Evolutionary conservation across 1,284 basidiomycete species (phyloP).

Genomic region (Inonotus hispidus): DNA sequence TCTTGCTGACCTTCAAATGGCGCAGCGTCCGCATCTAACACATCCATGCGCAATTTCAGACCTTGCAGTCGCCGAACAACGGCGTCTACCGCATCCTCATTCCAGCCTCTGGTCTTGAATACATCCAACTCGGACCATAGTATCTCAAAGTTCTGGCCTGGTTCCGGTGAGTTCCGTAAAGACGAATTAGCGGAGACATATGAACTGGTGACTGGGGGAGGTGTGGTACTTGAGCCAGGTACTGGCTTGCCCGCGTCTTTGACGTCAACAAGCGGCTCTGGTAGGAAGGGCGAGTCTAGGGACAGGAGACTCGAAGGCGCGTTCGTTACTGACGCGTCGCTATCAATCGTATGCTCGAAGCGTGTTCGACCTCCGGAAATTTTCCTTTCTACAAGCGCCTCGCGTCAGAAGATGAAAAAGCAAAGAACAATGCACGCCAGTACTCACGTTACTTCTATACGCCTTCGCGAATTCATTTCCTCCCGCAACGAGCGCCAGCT

Average conservation of each 20-base stretch:
- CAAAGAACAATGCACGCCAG: constrained; percentile 7
- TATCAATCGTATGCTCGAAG: not conserved
- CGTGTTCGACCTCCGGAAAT: not conserved
- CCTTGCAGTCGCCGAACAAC: constrained; percentile 48
- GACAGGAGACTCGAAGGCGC: constrained; percentile 50
- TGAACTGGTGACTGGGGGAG: not conserved
- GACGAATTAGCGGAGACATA: constrained; percentile 13
- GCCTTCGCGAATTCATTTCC: constrained; percentile 1
- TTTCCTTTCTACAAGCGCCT: not conserved
- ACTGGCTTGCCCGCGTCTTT: not conserved
- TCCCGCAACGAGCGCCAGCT: constrained; percentile 47
- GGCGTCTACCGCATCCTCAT: constrained; percentile 45
- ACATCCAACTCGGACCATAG: constrained; percentile 4
- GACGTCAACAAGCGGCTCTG: constrained; percentile 34
- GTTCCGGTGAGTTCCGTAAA: constrained; percentile 11
- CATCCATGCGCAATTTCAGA: constrained; percentile 40
- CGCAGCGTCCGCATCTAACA: constrained; percentile 45
- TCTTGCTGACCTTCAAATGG: constrained; percentile 51
- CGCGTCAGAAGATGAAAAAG: not conserved
- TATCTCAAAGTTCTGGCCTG: constrained; percentile 7
- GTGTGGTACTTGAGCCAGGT: not conserved
- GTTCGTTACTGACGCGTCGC: constrained; percentile 25
- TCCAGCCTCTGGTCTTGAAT: constrained; percentile 56
- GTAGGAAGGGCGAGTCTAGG: constrained; percentile 61
- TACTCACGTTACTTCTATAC: not conserved